Evolutionary conservation across 805 yeast species (phyloP).

Genomic region (Candida pseudoglaebosa): DNA sequence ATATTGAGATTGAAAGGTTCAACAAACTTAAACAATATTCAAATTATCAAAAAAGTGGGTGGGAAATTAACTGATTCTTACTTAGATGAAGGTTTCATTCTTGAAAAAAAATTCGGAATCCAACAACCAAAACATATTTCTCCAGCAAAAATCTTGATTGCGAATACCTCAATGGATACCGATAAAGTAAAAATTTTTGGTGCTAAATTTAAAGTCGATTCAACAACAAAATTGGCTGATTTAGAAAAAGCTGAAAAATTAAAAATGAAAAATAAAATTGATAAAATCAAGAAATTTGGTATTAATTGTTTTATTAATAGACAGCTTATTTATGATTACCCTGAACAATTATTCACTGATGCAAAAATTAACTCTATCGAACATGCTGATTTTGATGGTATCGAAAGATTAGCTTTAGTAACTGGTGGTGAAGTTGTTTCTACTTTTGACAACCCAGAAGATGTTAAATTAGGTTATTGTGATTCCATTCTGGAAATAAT

Average conservation of each 20-base stretch:
- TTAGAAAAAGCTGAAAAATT: constrained; percentile 90
- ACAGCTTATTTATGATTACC: constrained; percentile 96
- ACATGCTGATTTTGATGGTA: constrained; percentile 98
- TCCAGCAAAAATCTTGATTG: constrained; percentile 83
- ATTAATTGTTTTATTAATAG: constrained; percentile 91
- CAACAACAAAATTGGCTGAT: constrained; percentile 90
- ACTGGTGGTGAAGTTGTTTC: constrained; percentile 98
- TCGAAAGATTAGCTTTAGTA: constrained; percentile 91
- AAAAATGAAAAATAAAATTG: constrained; percentile 88
- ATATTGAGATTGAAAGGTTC: constrained; percentile 82
- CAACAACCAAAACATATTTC: constrained; percentile 84
- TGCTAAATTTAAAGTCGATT: constrained; percentile 94
- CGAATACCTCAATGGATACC: constrained; percentile 95
- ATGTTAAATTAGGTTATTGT: constrained; percentile 83
- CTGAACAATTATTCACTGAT: constrained; percentile 91
- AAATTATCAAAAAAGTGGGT: constrained; percentile 89
- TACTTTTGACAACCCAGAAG: constrained; percentile 89
- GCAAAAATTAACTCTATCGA: constrained; percentile 86
- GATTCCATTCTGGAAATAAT: constrained; percentile 85
- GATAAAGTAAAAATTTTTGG: constrained; percentile 97
- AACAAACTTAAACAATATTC: constrained; percentile 86
- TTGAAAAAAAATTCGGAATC: constrained; percentile 89
- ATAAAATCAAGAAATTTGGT: constrained; percentile 81
- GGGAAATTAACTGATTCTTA: constrained; percentile 89
- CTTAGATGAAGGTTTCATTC: constrained; percentile 92